A percentile compares a stretch with the other conserved stretches of the same genome.
Conservation (phyloP, 306 rosid species). For the Comarum palustre region DNA sequence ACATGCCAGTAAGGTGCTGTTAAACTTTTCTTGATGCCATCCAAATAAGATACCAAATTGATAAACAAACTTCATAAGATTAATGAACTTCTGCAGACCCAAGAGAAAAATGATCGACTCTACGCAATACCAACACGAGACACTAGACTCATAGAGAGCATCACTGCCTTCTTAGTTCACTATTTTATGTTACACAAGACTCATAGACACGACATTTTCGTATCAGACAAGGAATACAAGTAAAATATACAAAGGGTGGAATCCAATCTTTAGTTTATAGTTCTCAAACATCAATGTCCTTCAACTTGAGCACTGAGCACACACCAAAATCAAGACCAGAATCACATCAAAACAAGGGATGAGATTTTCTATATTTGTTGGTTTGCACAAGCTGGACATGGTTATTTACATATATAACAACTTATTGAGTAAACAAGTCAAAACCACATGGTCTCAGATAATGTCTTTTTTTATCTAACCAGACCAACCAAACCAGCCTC, state of each 20-base stretch:
- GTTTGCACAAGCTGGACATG: conserved; percentile 6
- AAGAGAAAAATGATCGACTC: background rate
- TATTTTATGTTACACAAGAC: background rate
- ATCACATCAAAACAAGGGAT: conserved; percentile 17
- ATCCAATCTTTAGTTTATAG: conserved; percentile 10
- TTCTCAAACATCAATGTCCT: conserved; percentile 8
- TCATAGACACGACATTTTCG: background rate
- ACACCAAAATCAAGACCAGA: conserved; percentile 12
- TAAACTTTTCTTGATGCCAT: background rate
- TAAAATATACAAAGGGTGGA: background rate
- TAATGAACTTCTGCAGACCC: conserved; percentile 2
- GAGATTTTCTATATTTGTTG: conserved; percentile 13
- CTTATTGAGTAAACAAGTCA: conserved; percentile 12
- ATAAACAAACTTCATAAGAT: conserved; percentile 1
- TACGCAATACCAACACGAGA: conserved; percentile 5
- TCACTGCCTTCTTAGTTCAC: background rate
- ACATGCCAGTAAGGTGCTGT: background rate
- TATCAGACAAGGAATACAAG: conserved; percentile 17
- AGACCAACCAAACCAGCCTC: conserved; percentile 4
- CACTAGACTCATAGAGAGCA: conserved; percentile 4
- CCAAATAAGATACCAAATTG: background rate
- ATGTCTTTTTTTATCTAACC: conserved; percentile 1
- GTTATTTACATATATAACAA: background rate
- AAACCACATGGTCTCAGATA: conserved; percentile 1
- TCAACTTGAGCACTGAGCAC: conserved; percentile 8